Conservation (phyloP, 2,329 filamentous ascomycete genomes). For the Colletotrichum incanum region DNA sequence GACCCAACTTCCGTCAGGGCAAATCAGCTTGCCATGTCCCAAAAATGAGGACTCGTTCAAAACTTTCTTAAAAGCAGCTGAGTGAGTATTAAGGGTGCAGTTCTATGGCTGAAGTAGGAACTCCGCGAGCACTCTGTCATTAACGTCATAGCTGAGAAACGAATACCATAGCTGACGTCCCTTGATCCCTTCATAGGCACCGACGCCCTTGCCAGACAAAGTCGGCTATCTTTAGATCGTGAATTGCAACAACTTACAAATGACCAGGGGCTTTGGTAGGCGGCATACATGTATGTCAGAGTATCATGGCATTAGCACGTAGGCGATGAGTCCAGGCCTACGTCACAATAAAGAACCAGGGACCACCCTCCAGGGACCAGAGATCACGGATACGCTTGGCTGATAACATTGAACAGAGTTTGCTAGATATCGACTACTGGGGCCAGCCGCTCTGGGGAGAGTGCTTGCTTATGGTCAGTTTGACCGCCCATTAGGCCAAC, state of each 20-base stretch:
- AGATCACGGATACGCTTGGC: not conserved
- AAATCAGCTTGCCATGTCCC: not conserved
- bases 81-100: not conserved
- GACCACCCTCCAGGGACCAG: not conserved
- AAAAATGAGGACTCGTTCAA: not conserved
- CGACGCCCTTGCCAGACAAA: not conserved
- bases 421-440: not conserved
- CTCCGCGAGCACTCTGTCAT: not conserved
- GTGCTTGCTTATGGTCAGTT: not conserved
- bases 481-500: not conserved
- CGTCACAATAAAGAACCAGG: conserved; percentile 26
- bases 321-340: conserved; percentile 14
- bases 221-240: not conserved
- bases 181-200: not conserved
- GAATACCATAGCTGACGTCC: not conserved
- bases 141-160: not conserved
- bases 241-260: conserved; percentile 11
- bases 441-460: not conserved
- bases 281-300: conserved; percentile 37
- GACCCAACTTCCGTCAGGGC: not conserved
- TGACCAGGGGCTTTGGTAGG: conserved; percentile 4
- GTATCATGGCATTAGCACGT: conserved; percentile 37
- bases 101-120: not conserved
- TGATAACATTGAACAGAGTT: not conserved
- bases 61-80: too few species aligned